phyloP scores from a whole-genome alignment of 768 basidiomycete species.

The Trametes cubensis region DNA sequence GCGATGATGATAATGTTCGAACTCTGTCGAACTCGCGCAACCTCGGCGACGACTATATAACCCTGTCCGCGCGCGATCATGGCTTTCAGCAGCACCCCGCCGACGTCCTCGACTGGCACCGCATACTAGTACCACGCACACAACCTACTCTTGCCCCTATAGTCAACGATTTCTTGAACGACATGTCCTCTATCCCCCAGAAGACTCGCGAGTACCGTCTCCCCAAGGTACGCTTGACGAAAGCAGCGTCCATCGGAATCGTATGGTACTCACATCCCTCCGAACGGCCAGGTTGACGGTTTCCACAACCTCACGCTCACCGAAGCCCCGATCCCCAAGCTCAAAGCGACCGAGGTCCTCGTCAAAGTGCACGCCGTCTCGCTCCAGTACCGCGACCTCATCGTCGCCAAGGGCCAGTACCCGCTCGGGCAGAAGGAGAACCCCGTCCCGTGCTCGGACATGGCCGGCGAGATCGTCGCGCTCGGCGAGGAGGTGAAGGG shows the following conservation, averaged over 20 bases:
- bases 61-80: neutral
- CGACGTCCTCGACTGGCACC: too few relatives aligned
- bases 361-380: constrained; percentile 61
- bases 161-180: neutral
- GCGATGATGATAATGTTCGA: too few relatives aligned
- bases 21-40: neutral
- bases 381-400: constrained; percentile 55
- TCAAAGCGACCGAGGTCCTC: constrained; percentile 51
- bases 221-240: constrained; percentile 24
- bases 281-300: constrained; percentile 27
- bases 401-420: constrained; percentile 45
- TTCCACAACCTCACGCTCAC: constrained; percentile 35
- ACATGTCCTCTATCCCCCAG: constrained; percentile 27
- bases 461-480: constrained; percentile 59
- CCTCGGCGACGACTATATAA: neutral
- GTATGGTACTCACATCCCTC: neutral
- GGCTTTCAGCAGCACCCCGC: too few relatives aligned
- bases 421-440: constrained; percentile 38
- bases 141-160: too few relatives aligned
- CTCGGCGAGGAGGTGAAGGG: constrained; percentile 43
- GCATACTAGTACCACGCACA: too few relatives aligned
- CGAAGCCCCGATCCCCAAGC: constrained; percentile 33
- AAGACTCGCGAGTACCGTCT: constrained; percentile 30
- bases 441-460: constrained; percentile 44
- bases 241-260: too few relatives aligned